Evolutionary conservation across 768 basidiomycete species (phyloP), one percentile per base, ranked within the genome.

Genomic region (Udeniomyces megalosporus): DNA sequence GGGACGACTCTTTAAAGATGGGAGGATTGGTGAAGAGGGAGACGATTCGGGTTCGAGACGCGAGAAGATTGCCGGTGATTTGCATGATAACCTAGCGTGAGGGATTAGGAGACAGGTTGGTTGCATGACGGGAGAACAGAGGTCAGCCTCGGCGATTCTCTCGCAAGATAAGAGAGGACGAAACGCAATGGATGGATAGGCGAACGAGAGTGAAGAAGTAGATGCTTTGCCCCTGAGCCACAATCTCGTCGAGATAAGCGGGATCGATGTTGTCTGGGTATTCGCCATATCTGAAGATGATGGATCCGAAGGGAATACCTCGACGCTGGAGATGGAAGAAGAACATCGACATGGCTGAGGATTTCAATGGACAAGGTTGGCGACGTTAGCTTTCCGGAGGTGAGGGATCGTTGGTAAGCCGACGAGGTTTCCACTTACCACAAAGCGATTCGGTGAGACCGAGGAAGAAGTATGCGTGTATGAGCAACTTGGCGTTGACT

Each of bases 381-480:
- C n/a, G n/a, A n/a, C n/a, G n/a, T n/a, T n/a, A n/a, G n/a, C n/a
- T n/a, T n/a, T n/a, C n/a, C n/a, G n/a, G n/a, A n/a, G n/a, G n/a
- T n/a, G n/a, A n/a, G n/a, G n/a, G n/a, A 42, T 8, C 38, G 38
- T 42, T 8, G 38, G 38, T 42, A 17, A 42, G 17, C 17, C 17
- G 38, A 42, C 17, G 38, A 42, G 38, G 38, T 8, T 42, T 8
- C 38, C 17, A 8, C 38, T 42, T 42, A 42, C 38, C 38, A 44
- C 77, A 77, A 28, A 79, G 69, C 17, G 75, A 76, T 64, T 80
- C 78, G 12, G 78, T 24, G 5, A 80, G 31, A 3, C 79, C 79
- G n/a, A 82, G 66, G 71, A 82, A 82, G 5, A 77, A 73, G 68
- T 83, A 83, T 0, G 81, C 81, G 12, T 83, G 82, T 3, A 78